phyloP scores from a whole-genome alignment of 768 basidiomycete species.

The Serendipita sp. region DNA sequence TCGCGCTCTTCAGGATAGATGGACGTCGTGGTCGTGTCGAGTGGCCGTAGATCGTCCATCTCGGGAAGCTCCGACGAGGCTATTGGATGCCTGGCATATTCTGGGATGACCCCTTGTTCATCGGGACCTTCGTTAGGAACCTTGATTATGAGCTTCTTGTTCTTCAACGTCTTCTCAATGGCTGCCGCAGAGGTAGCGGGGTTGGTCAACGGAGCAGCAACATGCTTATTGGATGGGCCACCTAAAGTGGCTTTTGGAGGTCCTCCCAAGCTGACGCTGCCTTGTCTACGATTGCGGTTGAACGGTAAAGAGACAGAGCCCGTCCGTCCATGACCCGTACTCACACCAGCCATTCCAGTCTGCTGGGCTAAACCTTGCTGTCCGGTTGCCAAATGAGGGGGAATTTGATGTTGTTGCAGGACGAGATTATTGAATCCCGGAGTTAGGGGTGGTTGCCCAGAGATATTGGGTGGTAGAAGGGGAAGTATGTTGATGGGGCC shows the following conservation, averaged over 20 bases:
- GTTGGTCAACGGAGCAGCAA: slow-evolving; percentile 31
- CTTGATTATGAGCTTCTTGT: slow-evolving; percentile 54
- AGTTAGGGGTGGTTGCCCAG: not conserved
- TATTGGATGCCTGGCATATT: slow-evolving; percentile 33
- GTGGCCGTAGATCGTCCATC: slow-evolving; percentile 21
- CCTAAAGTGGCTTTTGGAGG: slow-evolving; percentile 80
- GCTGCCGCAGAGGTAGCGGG: slow-evolving; percentile 18
- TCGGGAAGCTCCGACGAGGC: slow-evolving; percentile 41
- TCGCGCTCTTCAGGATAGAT: slow-evolving; percentile 44
- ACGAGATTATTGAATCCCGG: slow-evolving; percentile 27
- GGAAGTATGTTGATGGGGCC: slow-evolving; percentile 35
- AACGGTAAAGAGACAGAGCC: slow-evolving; percentile 28
- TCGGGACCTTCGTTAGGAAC: slow-evolving; percentile 49
- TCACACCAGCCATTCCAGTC: not conserved
- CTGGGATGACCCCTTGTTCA: slow-evolving; percentile 21
- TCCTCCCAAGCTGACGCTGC: slow-evolving; percentile 60
- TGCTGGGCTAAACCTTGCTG: slow-evolving; percentile 11
- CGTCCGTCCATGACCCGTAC: not conserved
- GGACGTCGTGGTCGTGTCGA: slow-evolving; percentile 33
- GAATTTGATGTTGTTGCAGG: slow-evolving; percentile 40
- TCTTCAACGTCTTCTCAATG: slow-evolving; percentile 23
- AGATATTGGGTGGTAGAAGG: slow-evolving; percentile 28
- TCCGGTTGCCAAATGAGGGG: slow-evolving; percentile 30
- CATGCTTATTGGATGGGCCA: slow-evolving; percentile 61
- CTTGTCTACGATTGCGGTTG: slow-evolving; percentile 45